These are phyloP conservation scores for Hibiscus syriacus DNA, from an alignment of 345 rosid genomes.

Conservation along the genomic window DNA sequence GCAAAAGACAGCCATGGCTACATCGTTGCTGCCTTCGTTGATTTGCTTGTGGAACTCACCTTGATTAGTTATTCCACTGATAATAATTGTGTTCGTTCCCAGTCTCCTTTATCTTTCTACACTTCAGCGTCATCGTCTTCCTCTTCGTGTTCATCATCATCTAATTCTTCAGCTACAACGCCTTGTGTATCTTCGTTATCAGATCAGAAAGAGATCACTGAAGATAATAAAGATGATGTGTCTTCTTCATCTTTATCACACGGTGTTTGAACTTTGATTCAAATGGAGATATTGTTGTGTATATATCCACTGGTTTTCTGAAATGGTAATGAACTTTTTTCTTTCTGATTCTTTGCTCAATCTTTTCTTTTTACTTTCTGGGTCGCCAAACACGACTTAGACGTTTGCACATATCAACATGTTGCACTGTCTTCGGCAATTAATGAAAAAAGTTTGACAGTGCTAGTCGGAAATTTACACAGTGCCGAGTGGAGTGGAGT, in stretches of 20 bases:
- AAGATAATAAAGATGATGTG: not conserved
- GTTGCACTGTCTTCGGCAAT: not conserved
- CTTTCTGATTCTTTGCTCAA: not conserved
- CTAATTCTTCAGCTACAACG: conserved; percentile 15
- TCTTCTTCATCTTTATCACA: not conserved
- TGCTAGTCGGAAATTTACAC: too few species aligned
- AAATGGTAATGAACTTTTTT: conserved; percentile 1
- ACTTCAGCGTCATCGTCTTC: conserved; percentile 31
- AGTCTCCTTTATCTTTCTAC: conserved; percentile 35
- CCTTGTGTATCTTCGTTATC: conserved; percentile 23
- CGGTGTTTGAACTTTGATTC: conserved; percentile 5
- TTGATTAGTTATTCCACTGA: conserved; percentile 5
- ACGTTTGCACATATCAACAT: not conserved
- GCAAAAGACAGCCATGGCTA: conserved; percentile 55
- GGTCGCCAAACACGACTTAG: not conserved
- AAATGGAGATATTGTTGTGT: conserved; percentile 4
- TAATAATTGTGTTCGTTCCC: conserved; percentile 22
- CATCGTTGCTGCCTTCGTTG: conserved; percentile 71
- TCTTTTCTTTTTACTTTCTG: not conserved
- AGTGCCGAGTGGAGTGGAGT: too few species aligned
- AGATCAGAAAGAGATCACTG: conserved; percentile 21
- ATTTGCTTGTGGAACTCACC: conserved; percentile 46
- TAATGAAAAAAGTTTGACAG: not conserved
- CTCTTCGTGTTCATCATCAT: not conserved
- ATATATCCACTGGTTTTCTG: conserved; percentile 17